Base-by-base conservation (phyloP, 2,329 filamentous ascomycete species). In the Pleomassaria siparia region DNA sequence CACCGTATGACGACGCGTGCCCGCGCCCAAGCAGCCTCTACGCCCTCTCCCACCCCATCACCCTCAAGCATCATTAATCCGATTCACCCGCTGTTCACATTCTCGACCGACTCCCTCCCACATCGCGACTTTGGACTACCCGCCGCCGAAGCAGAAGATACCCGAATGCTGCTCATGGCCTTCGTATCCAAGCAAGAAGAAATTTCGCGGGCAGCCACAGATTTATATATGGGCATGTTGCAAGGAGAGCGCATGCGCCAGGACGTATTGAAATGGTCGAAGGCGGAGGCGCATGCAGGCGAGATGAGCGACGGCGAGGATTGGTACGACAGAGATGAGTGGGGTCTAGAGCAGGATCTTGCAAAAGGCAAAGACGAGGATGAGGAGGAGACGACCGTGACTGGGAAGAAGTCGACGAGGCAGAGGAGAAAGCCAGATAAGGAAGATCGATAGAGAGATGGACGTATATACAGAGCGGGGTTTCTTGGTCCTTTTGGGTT, bases 281-380 rank as follows among this genome's bases (percentile, higher is more conserved):
- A 90, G 66, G 86, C 89, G 1, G 89, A 92, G 72, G 88, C 80
- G 18, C 89, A 92, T 63, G 69, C 84, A 13, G 81, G 84, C 41
- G 88, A 91, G 67, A 85, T 94, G 85, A 91, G 87, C 42, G 89
- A 95, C 65, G 88, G 88, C 10, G 89, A 95, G 74, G 89, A 95
- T 66, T 95, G 88, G 87, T 91, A 91, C 64, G 89, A 95, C 69
- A 82, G 82, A 62, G 86, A 89, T 44, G 87, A 89, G 72, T 92
- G 88, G 88, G 82, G 81, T 0, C 69, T 94, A 40, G 80, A 82
- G 8, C 86, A 88, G 51, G 85, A 88, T 56, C 72, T 92, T 7
- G 86, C 89, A 67, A 94, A 94, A 73, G 89, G 89, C 0, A 85
- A 88, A 60, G 87, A 91, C 63, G 89, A 92, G 61, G 89, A 94